These are phyloP conservation scores for Primulina tabacum DNA, from an alignment of 257 asterid genomes.

Conservation along the genomic window DNA sequence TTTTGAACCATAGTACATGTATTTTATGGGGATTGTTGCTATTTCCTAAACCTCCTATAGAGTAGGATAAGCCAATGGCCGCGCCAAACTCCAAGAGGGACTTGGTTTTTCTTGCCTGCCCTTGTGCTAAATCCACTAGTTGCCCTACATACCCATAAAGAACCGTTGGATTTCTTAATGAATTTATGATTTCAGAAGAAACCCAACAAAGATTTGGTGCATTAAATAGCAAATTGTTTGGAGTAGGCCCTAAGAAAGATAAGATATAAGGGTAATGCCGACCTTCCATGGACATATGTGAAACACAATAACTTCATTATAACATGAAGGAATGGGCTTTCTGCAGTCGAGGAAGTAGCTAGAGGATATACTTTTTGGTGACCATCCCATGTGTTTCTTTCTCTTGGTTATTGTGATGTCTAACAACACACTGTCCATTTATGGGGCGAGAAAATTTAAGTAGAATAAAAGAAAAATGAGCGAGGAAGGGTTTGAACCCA, in stretches of 20 bases:
- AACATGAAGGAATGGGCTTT: constrained; percentile 60
- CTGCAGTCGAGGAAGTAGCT: constrained; percentile 29
- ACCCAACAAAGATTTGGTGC: constrained; percentile 23
- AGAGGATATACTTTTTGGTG: constrained; percentile 32
- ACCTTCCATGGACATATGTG: constrained; percentile 31
- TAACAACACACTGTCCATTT: constrained; percentile 25
- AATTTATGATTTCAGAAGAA: not conserved
- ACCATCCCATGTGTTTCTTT: constrained; percentile 51
- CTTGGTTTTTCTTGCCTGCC: too few relatives aligned
- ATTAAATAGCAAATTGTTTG: constrained; percentile 28
- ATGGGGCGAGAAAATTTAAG: not conserved
- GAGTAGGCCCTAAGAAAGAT: constrained; percentile 22
- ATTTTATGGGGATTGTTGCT: too few relatives aligned
- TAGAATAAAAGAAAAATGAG: not conserved
- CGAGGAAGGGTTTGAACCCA: constrained; percentile 20
- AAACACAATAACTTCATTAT: constrained; percentile 31
- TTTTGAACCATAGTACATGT: too few relatives aligned
- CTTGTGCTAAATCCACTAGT: too few relatives aligned
- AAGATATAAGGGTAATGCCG: constrained; percentile 26
- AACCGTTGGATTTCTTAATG: not conserved
- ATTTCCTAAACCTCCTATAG: too few relatives aligned
- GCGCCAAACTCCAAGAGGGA: too few relatives aligned
- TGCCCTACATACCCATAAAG: too few relatives aligned
- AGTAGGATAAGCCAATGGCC: too few relatives aligned
- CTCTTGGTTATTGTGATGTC: constrained; percentile 39